Base-by-base conservation (phyloP, 495 filamentous ascomycete species). In the Friedmanniomyces endolithicus region DNA sequence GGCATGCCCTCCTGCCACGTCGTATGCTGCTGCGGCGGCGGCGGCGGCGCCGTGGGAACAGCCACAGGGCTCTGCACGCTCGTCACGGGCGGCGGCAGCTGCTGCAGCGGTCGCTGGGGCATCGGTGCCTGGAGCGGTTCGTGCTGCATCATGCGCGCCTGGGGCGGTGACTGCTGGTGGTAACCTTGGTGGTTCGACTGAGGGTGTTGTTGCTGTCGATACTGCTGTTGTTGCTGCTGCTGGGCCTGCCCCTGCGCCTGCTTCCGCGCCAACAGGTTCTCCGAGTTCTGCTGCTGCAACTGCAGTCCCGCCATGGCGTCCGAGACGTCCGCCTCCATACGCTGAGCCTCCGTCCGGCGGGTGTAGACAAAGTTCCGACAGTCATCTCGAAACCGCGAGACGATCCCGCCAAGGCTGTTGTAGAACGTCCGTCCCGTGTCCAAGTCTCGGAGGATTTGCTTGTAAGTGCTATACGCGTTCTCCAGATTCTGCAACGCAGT, bases 341-440 rank as follows among this genome's bases (percentile, higher is more conserved):
- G 78, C 27, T 80, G 79, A 0, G 88, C 90, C 58, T 98, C 90
- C 61, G 81, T 78, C 41, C 88, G 78, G 53, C 92, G 74, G 62
- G 85, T 78, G 24, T 88, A 84, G 8, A 84, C 85, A 70, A 92
- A 96, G 9, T 74, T 78, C 60, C 83, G 83, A 33, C 77, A 82
- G 34, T 86, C 86, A 56, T 94, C 89, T 20, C 86, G 75, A 59
- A 88, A 88, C 23, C 83, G 75, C 11, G 74, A 80, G 1, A 95
- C 81, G 41, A 95, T 89, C 67, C 84, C 86, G 39, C 81, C 85
- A 1, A 98, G 77, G 63, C 96, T 90, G 64, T 98, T 97, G 71
- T 97, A 98, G 66, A 98, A 98, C 62, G 94, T 95, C 40, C 90
- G 71, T 1, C 87, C 92, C 0, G 84, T 85, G 52, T 96, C 88